Base-by-base conservation (phyloP, 371 early-diverging fungal species). In the Zopfochytrium polystomum region DNA sequence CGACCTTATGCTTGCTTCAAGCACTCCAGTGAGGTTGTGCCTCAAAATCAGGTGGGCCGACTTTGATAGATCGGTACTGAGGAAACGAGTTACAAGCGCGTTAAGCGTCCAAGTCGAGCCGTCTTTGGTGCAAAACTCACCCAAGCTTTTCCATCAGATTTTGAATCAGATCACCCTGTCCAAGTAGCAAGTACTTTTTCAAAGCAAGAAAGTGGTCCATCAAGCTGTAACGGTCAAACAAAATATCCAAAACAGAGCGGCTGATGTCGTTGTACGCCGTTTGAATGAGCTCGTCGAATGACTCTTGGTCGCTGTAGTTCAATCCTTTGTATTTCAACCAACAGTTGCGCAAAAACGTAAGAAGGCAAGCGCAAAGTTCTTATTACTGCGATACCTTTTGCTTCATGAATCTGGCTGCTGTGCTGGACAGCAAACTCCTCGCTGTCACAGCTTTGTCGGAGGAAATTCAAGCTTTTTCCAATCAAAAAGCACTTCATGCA, bases 151-250 rank as follows among this genome's bases (percentile, higher is more conserved):
- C 92, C 87, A 95, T 87, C 34, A 97, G 71, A 52, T 85, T 82
- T 61, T 90, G 90, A 44, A 92, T 87, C 76, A 96, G 95, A 65
- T 97, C 96, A n/a, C 96, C 98, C 71, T 95, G 93, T 35, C 91
- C 93, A 18, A 97, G 73, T 31, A 97, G 70, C n/a, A 97, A 69
- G 60, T 94, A 96, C 49, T 88, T 75, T 55, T 94, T 93, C 51
- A 96, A 69, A 3, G 93, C 95, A 32, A 74, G 73, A 15, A 97
- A 68, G 62, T 96, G 95, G 20, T 91, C 89, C 75, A 87, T 82
- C 11, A 97, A 72, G 43, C 84, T 83, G 74, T 88, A 93, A 62
- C 86, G 88, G 4, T 73, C 75, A 35, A 83, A 85, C 25, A 97
- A 71, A 18, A 90, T 72, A 43, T 84, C 76, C 49, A 93, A 73